Conservation (phyloP, 768 basidiomycete genomes). For the Boletales sp. region DNA sequence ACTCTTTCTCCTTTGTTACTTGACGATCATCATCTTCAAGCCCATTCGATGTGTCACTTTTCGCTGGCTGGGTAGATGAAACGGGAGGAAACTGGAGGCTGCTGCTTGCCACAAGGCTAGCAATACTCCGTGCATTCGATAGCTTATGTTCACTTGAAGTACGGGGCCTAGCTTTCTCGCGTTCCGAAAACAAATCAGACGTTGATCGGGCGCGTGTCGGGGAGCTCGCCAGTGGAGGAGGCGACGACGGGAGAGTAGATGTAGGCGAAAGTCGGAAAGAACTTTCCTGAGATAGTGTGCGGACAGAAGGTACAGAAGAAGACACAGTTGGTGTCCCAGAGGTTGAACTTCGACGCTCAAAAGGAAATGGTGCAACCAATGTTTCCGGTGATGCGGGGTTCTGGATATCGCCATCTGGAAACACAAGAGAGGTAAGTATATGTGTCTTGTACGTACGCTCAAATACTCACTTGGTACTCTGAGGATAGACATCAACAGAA, state of each 20-base stretch:
- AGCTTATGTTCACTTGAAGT: constrained; percentile 26
- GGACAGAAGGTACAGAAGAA: constrained; percentile 35
- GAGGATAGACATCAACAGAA: constrained; percentile 63
- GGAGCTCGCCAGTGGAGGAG: constrained; percentile 40
- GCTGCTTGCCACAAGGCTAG: constrained; percentile 20
- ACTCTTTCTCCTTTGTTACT: constrained; percentile 43
- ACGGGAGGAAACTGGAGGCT: constrained; percentile 18
- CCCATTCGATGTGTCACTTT: constrained; percentile 13
- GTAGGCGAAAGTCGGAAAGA: constrained; percentile 30
- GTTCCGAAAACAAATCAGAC: constrained; percentile 46
- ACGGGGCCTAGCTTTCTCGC: constrained; percentile 35
- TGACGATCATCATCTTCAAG: constrained; percentile 24
- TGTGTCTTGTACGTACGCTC: background rate
- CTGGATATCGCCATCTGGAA: constrained; percentile 43
- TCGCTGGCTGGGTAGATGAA: constrained; percentile 10
- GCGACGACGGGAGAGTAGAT: constrained; percentile 34
- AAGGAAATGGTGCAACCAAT: constrained; percentile 47
- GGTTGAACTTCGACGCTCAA: constrained; percentile 48
- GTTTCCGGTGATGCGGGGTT: constrained; percentile 74
- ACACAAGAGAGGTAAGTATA: constrained; percentile 17
- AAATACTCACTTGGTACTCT: constrained; percentile 39
- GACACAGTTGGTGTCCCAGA: constrained; percentile 53
- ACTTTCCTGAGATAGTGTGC: constrained; percentile 28
- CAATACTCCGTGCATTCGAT: constrained; percentile 28
- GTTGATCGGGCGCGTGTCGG: constrained; percentile 54